phyloP scores from a whole-genome alignment of 805 yeast species.

The Metschnikowia aberdeeniae region DNA sequence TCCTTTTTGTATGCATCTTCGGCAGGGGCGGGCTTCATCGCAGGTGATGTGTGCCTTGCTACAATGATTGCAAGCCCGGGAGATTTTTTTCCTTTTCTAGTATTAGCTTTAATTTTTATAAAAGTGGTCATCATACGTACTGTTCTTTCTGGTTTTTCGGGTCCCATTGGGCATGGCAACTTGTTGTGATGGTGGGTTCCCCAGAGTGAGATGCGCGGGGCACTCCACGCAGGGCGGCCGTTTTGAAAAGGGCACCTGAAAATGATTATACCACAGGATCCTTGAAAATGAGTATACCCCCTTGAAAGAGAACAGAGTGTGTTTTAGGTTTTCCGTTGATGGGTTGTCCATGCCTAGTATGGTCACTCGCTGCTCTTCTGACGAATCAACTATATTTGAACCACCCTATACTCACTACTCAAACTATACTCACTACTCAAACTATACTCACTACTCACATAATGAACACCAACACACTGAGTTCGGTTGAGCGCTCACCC shows the following conservation, averaged over 20 bases:
- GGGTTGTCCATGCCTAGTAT: too few relatives aligned
- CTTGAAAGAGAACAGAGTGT: too few relatives aligned
- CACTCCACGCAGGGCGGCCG: neutral
- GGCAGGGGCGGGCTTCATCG: conserved; percentile 79
- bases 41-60: conserved; percentile 91
- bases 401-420: too few relatives aligned
- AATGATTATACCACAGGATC: too few relatives aligned
- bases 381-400: too few relatives aligned
- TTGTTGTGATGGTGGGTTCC: neutral
- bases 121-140: neutral
- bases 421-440: too few relatives aligned
- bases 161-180: neutral
- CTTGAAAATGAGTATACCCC: too few relatives aligned
- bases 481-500: conserved; percentile 18
- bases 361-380: too few relatives aligned
- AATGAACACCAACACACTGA: neutral
- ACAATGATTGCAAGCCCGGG: conserved; percentile 88
- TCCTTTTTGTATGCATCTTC: conserved; percentile 69
- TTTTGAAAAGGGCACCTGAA: too few relatives aligned
- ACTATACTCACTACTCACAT: too few relatives aligned
- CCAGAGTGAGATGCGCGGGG: conserved; percentile 6
- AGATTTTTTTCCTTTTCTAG: conserved; percentile 54
- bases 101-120: conserved; percentile 5
- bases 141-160: conserved; percentile 3
- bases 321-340: too few relatives aligned